phyloP scores from a whole-genome alignment of 768 basidiomycete species.

The Lyophyllum semitale region DNA sequence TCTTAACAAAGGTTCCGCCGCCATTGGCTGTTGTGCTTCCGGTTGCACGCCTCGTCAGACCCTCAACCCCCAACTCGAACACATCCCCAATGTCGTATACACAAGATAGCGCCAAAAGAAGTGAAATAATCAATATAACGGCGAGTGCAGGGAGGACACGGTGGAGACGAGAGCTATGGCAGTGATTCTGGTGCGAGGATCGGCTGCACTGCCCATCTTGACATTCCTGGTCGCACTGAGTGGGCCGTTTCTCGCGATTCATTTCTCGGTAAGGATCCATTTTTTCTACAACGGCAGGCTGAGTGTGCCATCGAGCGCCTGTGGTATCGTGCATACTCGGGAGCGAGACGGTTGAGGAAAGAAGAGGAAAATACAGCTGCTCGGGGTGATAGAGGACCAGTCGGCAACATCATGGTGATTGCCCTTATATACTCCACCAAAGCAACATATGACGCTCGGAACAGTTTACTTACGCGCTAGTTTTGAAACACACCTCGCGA shows the following conservation, averaged over 20 bases:
- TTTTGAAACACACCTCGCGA: too few species aligned
- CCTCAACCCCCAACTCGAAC: slow-evolving; percentile 22
- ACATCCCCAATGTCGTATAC: slow-evolving; percentile 24
- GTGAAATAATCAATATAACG: slow-evolving; percentile 29
- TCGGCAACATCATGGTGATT: too few species aligned
- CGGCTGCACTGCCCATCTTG: neutral
- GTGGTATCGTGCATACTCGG: neutral
- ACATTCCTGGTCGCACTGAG: neutral
- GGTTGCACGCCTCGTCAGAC: slow-evolving; percentile 33
- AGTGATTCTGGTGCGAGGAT: neutral
- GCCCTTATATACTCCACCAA: neutral
- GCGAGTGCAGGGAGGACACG: slow-evolving; percentile 36
- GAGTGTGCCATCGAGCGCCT: neutral
- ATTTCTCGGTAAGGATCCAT: neutral
- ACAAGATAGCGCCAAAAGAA: slow-evolving; percentile 33
- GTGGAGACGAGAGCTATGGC: slow-evolving; percentile 14
- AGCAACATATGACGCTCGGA: too few species aligned
- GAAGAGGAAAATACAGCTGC: neutral
- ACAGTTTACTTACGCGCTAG: too few species aligned
- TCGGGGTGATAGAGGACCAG: too few species aligned
- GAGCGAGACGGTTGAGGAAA: neutral
- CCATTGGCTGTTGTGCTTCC: slow-evolving; percentile 14
- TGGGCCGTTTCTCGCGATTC: neutral
- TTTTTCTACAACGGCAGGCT: neutral
- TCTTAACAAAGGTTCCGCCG: slow-evolving; percentile 34